Conservation (phyloP, 2,329 filamentous ascomycete genomes). For the Verticillium klebahnii region DNA sequence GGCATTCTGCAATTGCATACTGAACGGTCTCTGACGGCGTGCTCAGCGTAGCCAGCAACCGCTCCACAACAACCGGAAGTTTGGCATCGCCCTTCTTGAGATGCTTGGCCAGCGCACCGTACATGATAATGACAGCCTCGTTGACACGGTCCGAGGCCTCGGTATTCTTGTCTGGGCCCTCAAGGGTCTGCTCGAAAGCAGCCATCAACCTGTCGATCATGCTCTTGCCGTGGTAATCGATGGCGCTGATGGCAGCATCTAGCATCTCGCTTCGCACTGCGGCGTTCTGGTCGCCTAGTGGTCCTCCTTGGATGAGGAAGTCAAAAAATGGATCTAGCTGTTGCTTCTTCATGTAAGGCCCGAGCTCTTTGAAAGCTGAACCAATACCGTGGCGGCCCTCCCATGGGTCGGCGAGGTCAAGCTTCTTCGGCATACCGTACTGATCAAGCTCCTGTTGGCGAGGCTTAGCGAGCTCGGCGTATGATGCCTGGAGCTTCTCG, state of each 20-base stretch:
- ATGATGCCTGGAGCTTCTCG: constrained; percentile 62
- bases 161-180: constrained; percentile 75
- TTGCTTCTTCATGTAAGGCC: constrained; percentile 60
- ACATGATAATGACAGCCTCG: constrained; percentile 95
- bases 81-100: constrained; percentile 79
- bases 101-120: constrained; percentile 88
- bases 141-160: constrained; percentile 85
- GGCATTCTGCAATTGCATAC: constrained; percentile 89
- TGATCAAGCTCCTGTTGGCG: constrained; percentile 81
- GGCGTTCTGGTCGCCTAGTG: constrained; percentile 76
- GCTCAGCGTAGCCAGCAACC: constrained; percentile 79
- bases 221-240: constrained; percentile 73
- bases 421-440: constrained; percentile 90
- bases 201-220: constrained; percentile 89
- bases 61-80: constrained; percentile 81
- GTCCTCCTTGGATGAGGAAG: constrained; percentile 81
- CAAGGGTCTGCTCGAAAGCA: constrained; percentile 84
- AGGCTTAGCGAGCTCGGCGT: constrained; percentile 76
- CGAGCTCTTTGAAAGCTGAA: constrained; percentile 78
- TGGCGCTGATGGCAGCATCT: constrained; percentile 77
- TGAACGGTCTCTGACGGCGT: constrained; percentile 97
- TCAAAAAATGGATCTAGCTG: constrained; percentile 74
- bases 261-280: constrained; percentile 86
- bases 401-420: constrained; percentile 85
- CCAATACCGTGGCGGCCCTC: constrained; percentile 87